phyloP scores from a whole-genome alignment of 2,329 filamentous ascomycete species.

The Endoconidiophora laricicola region DNA sequence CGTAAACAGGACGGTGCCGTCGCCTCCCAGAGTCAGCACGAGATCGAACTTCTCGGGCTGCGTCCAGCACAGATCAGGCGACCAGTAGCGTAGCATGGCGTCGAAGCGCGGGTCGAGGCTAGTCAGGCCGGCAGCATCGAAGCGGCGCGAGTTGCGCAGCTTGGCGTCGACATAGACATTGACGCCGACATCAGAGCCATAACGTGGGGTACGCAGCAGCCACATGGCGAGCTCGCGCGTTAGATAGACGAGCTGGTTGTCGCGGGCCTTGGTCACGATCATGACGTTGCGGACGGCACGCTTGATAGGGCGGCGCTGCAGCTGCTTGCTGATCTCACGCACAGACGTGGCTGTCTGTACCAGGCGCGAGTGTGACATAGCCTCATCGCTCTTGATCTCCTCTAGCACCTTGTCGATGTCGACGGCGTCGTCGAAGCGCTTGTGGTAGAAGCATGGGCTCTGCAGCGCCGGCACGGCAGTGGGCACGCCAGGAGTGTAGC shows the following conservation, averaged over 20 bases:
- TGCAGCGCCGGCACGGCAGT: conserved; percentile 50
- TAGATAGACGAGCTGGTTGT: conserved; percentile 79
- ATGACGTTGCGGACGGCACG: conserved; percentile 86
- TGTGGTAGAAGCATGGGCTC: conserved; percentile 95
- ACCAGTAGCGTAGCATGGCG: conserved; percentile 87
- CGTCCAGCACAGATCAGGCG: conserved; percentile 85
- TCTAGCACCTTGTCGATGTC: conserved; percentile 90
- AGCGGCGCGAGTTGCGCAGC: conserved; percentile 72
- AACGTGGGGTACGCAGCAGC: conserved; percentile 76
- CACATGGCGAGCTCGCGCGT: conserved; percentile 78
- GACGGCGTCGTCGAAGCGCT: conserved; percentile 88
- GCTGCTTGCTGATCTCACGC: conserved; percentile 85
- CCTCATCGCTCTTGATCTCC: conserved; percentile 78
- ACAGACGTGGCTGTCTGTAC: conserved; percentile 93
- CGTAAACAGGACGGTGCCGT: conserved; percentile 76
- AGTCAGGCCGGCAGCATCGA: conserved; percentile 57
- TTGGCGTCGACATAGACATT: conserved; percentile 98
- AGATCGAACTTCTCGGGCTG: conserved; percentile 91
- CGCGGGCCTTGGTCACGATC: conserved; percentile 95
- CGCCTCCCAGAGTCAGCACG: conserved; percentile 72
- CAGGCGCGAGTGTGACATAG: conserved; percentile 80
- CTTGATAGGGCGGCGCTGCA: conserved; percentile 82
- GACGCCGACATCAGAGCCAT: conserved; percentile 77
- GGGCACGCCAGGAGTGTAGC: conserved; percentile 18
- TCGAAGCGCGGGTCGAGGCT: conserved; percentile 60